Evolutionary conservation across 2,329 filamentous ascomycete genomes (phyloP).

Genomic region (Apiospora malaysiana): DNA sequence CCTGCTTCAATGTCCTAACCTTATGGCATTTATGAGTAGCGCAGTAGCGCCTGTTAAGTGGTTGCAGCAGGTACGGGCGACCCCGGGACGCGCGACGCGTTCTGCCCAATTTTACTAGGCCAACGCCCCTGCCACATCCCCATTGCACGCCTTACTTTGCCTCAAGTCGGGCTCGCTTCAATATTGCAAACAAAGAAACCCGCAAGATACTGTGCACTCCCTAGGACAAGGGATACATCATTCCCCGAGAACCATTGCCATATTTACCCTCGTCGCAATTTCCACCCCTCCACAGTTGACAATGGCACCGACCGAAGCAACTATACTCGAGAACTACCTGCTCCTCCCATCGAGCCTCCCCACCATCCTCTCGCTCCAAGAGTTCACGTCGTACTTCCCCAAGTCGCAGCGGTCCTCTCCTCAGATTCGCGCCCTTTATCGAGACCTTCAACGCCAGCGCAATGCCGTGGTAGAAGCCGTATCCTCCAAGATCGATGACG

Average conservation of each 20-base stretch:
- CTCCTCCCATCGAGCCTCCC: constrained; percentile 77
- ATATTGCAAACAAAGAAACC: background rate
- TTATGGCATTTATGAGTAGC: constrained; percentile 17
- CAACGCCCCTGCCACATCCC: background rate
- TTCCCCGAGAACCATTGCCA: background rate
- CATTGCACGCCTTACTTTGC: background rate
- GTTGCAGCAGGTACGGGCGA: constrained; percentile 9
- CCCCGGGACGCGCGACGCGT: constrained; percentile 14
- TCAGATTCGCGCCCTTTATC: constrained; percentile 74
- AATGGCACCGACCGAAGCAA: constrained; percentile 77
- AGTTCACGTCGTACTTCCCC: constrained; percentile 81
- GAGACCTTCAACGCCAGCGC: constrained; percentile 78
- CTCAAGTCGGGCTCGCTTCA: background rate
- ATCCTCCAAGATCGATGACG: constrained; percentile 66
- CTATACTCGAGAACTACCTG: constrained; percentile 79
- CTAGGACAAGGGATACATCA: background rate
- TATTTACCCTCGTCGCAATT: no score
- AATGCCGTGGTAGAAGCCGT: constrained; percentile 72
- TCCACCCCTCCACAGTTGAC: constrained; percentile 27
- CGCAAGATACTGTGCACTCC: background rate
- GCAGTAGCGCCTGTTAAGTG: constrained; percentile 14
- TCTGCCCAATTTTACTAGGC: constrained; percentile 8
- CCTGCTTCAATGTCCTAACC: background rate
- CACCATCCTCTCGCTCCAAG: constrained; percentile 72
- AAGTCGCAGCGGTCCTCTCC: constrained; percentile 67